Conservation (phyloP, 345 rosid genomes). For the Pugionium cornutum region DNA sequence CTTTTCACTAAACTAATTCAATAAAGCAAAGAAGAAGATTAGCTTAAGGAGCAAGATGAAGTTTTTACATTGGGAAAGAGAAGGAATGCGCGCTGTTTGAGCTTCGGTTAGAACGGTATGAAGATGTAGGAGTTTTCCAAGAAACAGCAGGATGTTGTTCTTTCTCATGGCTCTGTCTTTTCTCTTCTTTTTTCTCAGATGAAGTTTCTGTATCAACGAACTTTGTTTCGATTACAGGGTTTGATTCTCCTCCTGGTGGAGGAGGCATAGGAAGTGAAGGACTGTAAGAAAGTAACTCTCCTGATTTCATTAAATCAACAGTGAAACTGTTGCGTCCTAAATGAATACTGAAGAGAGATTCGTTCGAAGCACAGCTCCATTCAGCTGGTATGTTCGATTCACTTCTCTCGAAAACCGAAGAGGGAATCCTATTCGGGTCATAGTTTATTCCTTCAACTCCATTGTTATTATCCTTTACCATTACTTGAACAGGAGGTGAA, state of each 20-base stretch:
- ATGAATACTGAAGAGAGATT: slow-evolving; percentile 73
- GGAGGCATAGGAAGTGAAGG: slow-evolving; percentile 45
- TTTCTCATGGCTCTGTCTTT: slow-evolving; percentile 27
- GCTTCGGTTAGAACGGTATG: slow-evolving; percentile 49
- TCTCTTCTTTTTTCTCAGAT: slow-evolving; percentile 14
- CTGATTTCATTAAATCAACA: slow-evolving; percentile 38
- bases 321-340: slow-evolving; percentile 59
- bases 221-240: not conserved
- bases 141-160: slow-evolving; percentile 35
- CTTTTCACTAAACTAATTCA: not conserved
- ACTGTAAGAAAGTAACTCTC: slow-evolving; percentile 43
- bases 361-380: slow-evolving; percentile 68
- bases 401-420: slow-evolving; percentile 52
- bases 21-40: not conserved
- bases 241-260: slow-evolving; percentile 24
- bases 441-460: slow-evolving; percentile 17
- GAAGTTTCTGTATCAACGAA: slow-evolving; percentile 16
- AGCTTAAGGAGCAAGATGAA: slow-evolving; percentile 2
- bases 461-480: slow-evolving; percentile 52
- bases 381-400: slow-evolving; percentile 48
- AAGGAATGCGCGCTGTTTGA: slow-evolving; percentile 48
- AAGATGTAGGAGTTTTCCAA: slow-evolving; percentile 39
- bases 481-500: slow-evolving; percentile 73
- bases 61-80: slow-evolving; percentile 57
- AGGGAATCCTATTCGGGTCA: slow-evolving; percentile 62